Base-by-base conservation (phyloP, 1,139 yeast species). In the Blastobotrys raffinosifermentans region DNA sequence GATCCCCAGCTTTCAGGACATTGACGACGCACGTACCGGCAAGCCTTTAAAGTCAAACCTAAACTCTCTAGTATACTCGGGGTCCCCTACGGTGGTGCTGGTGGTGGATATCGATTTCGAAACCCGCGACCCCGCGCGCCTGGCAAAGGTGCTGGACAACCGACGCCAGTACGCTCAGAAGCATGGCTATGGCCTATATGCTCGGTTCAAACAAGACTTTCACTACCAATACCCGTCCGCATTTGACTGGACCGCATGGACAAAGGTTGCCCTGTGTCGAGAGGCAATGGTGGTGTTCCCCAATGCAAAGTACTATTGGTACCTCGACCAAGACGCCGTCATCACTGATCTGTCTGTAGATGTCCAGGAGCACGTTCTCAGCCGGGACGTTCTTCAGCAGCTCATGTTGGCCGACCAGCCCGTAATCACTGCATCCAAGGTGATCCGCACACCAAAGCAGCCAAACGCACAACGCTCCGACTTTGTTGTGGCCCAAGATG, bases 251-350 rank as follows among this genome's bases (percentile, higher is more conserved):
- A 34, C 43, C 32, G 72, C 71, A 42, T 81, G 93, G 91, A 70
- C 75, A 16, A 72, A 78, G 47, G 50, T 79, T 26, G 69, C 71
- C 42, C 60, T 76, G 29, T 55, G 82, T 55, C 70, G 93, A 47
- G 89, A 89, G 10, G 96, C 96, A 6, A 75, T 85, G 79, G 75
- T 75, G 58, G 89, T 94, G 0, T 84, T 85, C 64, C 96, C 96
- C 1, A 65, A 77, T 30, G 80, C 94, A 5, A 75, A 82, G 54
- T 81, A 85, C 70, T 80, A 85, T 51, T 82, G 95, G 87, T 87
- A 77, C 54, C 56, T 87, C 33, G 94, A 83, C 55, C 45, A 47
- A 31, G 46, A 79, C 50, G 74, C 85, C 0, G 58, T 83, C 38
- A 75, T 87, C 40, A 78, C 80, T 83, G 73, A 83, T 41, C 63